These are phyloP conservation scores for Oryza punctata DNA, from an alignment of 176 grass and related monocot genomes.

Conservation along the genomic window DNA sequence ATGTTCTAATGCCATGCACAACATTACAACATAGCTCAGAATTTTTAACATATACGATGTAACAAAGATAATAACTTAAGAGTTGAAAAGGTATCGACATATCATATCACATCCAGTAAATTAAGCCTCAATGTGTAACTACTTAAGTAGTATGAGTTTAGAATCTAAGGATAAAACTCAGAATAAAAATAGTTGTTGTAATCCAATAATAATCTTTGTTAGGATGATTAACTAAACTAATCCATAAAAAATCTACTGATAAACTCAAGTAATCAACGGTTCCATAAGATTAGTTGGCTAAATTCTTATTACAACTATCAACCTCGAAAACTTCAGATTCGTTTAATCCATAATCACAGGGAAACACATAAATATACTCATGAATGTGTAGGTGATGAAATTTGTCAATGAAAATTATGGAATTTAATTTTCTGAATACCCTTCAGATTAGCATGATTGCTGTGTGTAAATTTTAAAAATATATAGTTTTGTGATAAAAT, in stretches of 20 bases:
- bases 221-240: no score
- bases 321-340: no score
- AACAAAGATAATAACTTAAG: background rate
- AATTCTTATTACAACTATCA: no score
- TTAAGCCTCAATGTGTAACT: background rate
- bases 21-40: background rate
- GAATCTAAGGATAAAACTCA: background rate
- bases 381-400: background rate
- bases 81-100: background rate
- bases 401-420: background rate
- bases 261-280: no score
- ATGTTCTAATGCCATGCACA: background rate
- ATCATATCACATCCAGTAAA: slow-evolving; percentile 16
- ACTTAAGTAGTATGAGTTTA: background rate
- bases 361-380: no score
- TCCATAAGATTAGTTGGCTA: no score
- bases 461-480: background rate
- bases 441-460: background rate
- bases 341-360: no score
- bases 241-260: no score
- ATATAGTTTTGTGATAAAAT: background rate
- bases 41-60: background rate
- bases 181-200: background rate
- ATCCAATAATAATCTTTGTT: no score
- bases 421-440: background rate